phyloP scores from a whole-genome alignment of 2,329 filamentous ascomycete genomes.

The Penicillium brevicompactum region DNA sequence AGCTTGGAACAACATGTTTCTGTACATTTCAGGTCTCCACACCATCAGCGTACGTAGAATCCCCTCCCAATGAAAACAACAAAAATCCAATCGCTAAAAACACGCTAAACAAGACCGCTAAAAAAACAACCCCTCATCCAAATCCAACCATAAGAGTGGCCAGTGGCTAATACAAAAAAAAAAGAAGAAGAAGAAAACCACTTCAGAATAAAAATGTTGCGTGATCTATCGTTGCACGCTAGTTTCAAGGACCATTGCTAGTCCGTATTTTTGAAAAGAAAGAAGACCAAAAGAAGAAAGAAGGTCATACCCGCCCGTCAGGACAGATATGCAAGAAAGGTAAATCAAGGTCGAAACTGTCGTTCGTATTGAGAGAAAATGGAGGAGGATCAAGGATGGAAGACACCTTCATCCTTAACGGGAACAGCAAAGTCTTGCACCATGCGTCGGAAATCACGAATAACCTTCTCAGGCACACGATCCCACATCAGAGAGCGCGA shows the following conservation, averaged over 20 bases:
- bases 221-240: constrained; percentile 22
- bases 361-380: background rate
- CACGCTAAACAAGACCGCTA: constrained; percentile 6
- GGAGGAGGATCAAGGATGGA: constrained; percentile 13
- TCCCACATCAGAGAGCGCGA: constrained; percentile 92
- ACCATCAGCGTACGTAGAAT: constrained; percentile 14
- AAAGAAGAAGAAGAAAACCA: background rate
- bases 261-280: constrained; percentile 6
- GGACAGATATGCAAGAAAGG: constrained; percentile 1
- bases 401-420: constrained; percentile 36
- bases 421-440: constrained; percentile 66
- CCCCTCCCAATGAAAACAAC: constrained; percentile 13
- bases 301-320: background rate
- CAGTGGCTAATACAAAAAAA: constrained; percentile 2
- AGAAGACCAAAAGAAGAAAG: background rate
- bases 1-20: constrained; percentile 1
- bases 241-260: constrained; percentile 18
- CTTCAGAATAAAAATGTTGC: constrained; percentile 10
- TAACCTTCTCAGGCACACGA: constrained; percentile 87
- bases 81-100: constrained; percentile 19
- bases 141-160: constrained; percentile 2
- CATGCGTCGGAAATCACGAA: constrained; percentile 89
- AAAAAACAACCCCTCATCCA: constrained; percentile 2
- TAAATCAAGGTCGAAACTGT: constrained; percentile 2
- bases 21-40: constrained; percentile 13